Conservation (phyloP, 495 filamentous ascomycete genomes). For the Penicillium pulvis region DNA sequence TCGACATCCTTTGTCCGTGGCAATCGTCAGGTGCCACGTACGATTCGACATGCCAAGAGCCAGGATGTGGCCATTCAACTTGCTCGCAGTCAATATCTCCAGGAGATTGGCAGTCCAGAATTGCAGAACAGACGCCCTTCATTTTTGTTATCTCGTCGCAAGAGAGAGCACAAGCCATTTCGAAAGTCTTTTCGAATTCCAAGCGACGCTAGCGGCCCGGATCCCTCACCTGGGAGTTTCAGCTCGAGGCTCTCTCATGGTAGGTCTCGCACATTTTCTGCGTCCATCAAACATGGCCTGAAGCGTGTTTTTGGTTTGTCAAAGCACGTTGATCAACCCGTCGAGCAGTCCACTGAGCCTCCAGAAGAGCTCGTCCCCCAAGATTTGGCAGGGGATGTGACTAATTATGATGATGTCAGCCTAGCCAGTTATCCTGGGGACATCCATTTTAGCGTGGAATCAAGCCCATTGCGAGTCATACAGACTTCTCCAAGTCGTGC, state of each 20-base stretch:
- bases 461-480: constrained; percentile 13
- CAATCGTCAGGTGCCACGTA: constrained; percentile 20
- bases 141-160: constrained; percentile 45
- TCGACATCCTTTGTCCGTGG: constrained; percentile 66
- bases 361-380: neutral
- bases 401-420: neutral
- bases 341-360: neutral
- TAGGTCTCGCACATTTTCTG: constrained; percentile 62
- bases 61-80: constrained; percentile 52
- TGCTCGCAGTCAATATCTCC: constrained; percentile 50
- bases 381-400: neutral
- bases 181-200: constrained; percentile 61
- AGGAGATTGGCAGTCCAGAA: constrained; percentile 33
- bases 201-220: constrained; percentile 40
- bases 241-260: constrained; percentile 40
- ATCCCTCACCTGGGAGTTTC: constrained; percentile 24
- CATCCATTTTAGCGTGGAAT: neutral
- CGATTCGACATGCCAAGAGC: constrained; percentile 34
- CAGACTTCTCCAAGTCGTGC: constrained; percentile 43
- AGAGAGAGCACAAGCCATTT: constrained; percentile 54
- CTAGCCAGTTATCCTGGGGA: neutral
- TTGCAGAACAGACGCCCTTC: constrained; percentile 48
- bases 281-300: constrained; percentile 61
- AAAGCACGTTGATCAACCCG: constrained; percentile 36
- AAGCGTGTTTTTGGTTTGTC: constrained; percentile 59